A percentile compares a stretch with the other conserved stretches of the same genome.
phyloP scores from a whole-genome alignment of 208 protist species.

The Naegleria lovaniensis region DNA sequence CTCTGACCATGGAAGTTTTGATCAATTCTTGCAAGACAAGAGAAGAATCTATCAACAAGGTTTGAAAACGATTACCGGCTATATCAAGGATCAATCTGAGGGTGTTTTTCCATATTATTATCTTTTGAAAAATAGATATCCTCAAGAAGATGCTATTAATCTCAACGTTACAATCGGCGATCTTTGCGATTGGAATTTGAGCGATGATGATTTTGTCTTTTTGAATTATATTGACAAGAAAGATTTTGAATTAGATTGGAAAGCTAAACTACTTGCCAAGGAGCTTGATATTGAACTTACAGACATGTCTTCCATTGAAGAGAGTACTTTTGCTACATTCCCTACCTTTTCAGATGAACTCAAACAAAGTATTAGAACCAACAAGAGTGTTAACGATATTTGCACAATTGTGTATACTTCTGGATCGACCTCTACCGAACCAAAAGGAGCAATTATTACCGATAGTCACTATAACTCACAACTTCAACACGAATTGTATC shows the following conservation, averaged over 20 bases:
- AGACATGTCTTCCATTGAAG: not conserved
- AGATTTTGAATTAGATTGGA: not conserved
- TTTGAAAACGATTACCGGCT: not conserved
- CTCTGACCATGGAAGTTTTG: too few species aligned
- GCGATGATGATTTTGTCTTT: not conserved
- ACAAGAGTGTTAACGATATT: not conserved
- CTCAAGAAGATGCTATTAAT: not conserved
- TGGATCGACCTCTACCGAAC: not conserved
- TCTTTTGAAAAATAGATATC: not conserved
- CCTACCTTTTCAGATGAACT: not conserved
- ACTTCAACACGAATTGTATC: not conserved
- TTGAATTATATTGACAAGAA: not conserved
- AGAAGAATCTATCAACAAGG: not conserved
- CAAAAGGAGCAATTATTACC: conserved; percentile 19
- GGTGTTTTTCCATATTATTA: not conserved
- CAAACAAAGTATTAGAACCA: not conserved
- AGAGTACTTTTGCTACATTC: not conserved
- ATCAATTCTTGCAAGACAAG: not conserved
- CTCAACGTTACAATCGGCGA: not conserved
- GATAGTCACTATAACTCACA: not conserved
- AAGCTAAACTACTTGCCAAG: not conserved
- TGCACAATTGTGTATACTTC: conserved; percentile 15
- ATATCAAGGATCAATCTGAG: not conserved
- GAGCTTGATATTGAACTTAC: not conserved
- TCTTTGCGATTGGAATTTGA: not conserved